These are phyloP conservation scores for Sphaerostilbella broomeana DNA, from an alignment of 2,329 filamentous ascomycete genomes.

Conservation along the genomic window DNA sequence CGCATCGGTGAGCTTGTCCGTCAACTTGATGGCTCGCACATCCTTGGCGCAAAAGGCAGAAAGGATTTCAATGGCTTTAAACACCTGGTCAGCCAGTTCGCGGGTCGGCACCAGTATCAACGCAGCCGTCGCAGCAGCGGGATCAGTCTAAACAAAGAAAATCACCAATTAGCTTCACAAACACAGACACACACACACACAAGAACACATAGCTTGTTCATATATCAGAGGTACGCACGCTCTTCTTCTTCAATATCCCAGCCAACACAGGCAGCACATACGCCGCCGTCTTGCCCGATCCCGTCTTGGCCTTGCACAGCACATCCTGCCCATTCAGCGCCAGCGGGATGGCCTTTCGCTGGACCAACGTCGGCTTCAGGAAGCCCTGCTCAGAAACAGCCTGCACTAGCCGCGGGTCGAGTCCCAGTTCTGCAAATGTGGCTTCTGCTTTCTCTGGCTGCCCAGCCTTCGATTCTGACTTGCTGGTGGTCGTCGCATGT, in stretches of 20 bases:
- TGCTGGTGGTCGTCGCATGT: background rate
- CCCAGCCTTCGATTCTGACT: conserved; percentile 22
- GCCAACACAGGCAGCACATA: conserved; percentile 89
- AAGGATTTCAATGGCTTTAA: conserved; percentile 69
- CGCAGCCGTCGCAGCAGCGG: conserved; percentile 55
- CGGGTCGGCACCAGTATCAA: conserved; percentile 90
- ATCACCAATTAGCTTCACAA: background rate
- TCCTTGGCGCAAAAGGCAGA: conserved; percentile 80
- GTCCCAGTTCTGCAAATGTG: conserved; percentile 70
- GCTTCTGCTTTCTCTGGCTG: too few relatives aligned
- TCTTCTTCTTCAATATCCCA: conserved; percentile 71
- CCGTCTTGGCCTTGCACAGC: conserved; percentile 86
- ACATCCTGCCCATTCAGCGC: conserved; percentile 85
- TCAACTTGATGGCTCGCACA: conserved; percentile 75
- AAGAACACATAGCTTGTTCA: background rate
- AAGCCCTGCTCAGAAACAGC: conserved; percentile 80
- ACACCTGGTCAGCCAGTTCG: conserved; percentile 88
- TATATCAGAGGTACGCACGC: conserved; percentile 35
- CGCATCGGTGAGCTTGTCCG: conserved; percentile 81
- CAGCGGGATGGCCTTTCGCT: conserved; percentile 79
- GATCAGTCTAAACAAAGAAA: conserved; percentile 39
- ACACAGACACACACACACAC: background rate
- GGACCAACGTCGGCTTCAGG: conserved; percentile 79
- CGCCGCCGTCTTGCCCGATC: conserved; percentile 95
- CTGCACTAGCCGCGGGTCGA: conserved; percentile 81